phyloP scores from a whole-genome alignment of 148 eudicot species.

The Camellia lanceoleosa region DNA sequence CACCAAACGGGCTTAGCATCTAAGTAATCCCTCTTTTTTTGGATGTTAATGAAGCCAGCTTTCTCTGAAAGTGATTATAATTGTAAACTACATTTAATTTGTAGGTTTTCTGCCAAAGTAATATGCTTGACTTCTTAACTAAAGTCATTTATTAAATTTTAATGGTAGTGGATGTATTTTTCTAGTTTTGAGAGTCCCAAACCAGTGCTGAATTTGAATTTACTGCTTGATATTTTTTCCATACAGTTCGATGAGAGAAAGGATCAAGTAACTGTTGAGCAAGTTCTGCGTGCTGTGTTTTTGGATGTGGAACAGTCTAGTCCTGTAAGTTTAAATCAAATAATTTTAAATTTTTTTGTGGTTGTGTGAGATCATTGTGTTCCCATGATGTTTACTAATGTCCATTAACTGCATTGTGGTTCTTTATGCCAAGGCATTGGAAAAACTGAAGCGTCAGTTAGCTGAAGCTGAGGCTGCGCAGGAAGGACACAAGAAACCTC shows the following conservation, averaged over 20 bases:
- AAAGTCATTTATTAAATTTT: neutral
- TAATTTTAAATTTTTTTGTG: constrained; percentile 15
- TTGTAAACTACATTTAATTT: neutral
- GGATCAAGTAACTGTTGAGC: constrained; percentile 55
- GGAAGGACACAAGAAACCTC: constrained; percentile 49
- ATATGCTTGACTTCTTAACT: too few relatives aligned
- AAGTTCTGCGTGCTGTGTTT: constrained; percentile 50
- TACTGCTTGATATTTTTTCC: neutral
- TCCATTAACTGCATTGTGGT: constrained; percentile 1
- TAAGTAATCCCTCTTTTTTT: too few relatives aligned
- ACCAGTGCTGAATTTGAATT: neutral
- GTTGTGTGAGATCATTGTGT: constrained; percentile 36
- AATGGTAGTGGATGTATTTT: neutral
- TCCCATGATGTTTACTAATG: constrained; percentile 12
- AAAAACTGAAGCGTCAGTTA: constrained; percentile 49
- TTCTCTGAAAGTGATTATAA: neutral
- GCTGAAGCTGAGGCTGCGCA: constrained; percentile 63
- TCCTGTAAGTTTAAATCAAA: constrained; percentile 24
- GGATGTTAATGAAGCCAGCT: neutral
- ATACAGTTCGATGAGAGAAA: constrained; percentile 60
- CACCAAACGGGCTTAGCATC: neutral
- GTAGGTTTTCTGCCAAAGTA: neutral
- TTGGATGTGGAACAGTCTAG: constrained; percentile 41
- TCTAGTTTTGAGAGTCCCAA: neutral
- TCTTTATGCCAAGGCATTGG: constrained; percentile 35